Conservation (phyloP, 495 filamentous ascomycete genomes). For the Massariosphaeria phaeospora region DNA sequence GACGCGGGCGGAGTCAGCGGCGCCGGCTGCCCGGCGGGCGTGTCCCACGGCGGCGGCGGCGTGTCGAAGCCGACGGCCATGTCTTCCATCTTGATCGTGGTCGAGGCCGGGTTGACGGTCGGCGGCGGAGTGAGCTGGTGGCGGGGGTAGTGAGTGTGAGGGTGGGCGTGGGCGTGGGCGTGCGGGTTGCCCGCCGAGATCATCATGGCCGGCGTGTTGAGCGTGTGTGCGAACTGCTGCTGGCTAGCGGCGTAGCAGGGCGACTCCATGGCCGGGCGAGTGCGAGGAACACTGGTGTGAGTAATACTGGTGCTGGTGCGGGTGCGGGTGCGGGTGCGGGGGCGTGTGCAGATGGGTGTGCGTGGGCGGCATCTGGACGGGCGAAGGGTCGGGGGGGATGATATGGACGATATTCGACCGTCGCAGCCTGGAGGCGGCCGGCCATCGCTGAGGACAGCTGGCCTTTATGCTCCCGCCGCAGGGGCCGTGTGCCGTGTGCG, state of each 20-base stretch:
- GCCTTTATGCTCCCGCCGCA: constrained; percentile 23
- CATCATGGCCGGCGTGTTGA: constrained; percentile 17
- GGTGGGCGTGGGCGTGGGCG: not conserved
- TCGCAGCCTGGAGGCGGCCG: no score
- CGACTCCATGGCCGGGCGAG: constrained; percentile 19
- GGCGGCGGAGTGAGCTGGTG: constrained; percentile 14
- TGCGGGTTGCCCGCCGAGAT: no score
- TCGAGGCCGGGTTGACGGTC: constrained; percentile 2
- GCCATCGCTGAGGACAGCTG: constrained; percentile 8
- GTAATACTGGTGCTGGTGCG: not conserved
- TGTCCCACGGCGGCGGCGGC: not conserved
- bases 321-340: not conserved
- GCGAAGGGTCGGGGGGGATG: not conserved
- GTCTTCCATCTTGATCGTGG: constrained; percentile 36
- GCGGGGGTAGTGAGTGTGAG: constrained; percentile 1
- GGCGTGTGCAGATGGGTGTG: constrained; percentile 5
- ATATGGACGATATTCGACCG: not conserved
- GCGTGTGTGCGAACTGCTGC: constrained; percentile 6
- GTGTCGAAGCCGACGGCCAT: constrained; percentile 3
- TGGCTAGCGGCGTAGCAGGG: not conserved
- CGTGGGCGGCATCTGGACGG: constrained; percentile 28
- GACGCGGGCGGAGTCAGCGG: not conserved
- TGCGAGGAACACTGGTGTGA: not conserved
- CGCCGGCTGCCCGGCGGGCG: not conserved
- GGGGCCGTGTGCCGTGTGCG: constrained; percentile 7